Evolutionary conservation across 75 land plant genomes (phyloP).

Genomic region (Azolla pinnata): DNA sequence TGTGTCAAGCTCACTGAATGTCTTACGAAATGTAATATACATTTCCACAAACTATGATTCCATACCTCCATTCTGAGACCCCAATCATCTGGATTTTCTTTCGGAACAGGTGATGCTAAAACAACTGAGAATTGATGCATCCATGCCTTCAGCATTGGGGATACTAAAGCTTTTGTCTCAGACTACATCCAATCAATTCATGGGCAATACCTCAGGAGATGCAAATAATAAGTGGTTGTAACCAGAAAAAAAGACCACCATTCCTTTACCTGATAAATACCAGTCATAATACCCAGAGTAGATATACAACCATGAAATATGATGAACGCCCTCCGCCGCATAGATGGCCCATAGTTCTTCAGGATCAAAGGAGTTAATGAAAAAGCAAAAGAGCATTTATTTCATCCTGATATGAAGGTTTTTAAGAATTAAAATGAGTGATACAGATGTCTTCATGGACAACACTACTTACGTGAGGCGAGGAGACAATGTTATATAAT

Average conservation of each 20-base stretch:
- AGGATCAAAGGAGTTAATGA: slow-evolving; percentile 5
- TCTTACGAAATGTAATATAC: too few species aligned
- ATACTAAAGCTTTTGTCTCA: slow-evolving; percentile 60
- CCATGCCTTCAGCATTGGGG: slow-evolving; percentile 73
- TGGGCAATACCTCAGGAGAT: background rate
- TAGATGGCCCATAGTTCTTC: slow-evolving; percentile 58
- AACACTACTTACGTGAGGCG: slow-evolving; percentile 45
- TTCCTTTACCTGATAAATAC: slow-evolving; percentile 58
- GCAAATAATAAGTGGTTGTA: background rate
- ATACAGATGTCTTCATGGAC: background rate
- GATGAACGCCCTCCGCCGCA: slow-evolving; percentile 72
- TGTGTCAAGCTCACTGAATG: too few species aligned
- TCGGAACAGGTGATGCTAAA: slow-evolving; percentile 50
- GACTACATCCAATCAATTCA: slow-evolving; percentile 27
- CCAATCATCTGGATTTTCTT: slow-evolving; percentile 95
- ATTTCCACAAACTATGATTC: too few species aligned
- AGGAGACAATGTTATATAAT: slow-evolving; percentile 60
- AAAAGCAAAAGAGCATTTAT: slow-evolving; percentile 2
- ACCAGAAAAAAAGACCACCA: background rate
- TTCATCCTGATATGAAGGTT: background rate
- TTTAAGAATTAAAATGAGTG: background rate
- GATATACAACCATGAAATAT: slow-evolving; percentile 76
- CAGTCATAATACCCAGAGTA: slow-evolving; percentile 82
- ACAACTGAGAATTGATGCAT: slow-evolving; percentile 82
- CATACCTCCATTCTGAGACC: slow-evolving; percentile 80